Percentiles rank a stretch among this genome's conserved stretches.
Conservation (phyloP, 768 basidiomycete genomes). For the Suillus spraguei region DNA sequence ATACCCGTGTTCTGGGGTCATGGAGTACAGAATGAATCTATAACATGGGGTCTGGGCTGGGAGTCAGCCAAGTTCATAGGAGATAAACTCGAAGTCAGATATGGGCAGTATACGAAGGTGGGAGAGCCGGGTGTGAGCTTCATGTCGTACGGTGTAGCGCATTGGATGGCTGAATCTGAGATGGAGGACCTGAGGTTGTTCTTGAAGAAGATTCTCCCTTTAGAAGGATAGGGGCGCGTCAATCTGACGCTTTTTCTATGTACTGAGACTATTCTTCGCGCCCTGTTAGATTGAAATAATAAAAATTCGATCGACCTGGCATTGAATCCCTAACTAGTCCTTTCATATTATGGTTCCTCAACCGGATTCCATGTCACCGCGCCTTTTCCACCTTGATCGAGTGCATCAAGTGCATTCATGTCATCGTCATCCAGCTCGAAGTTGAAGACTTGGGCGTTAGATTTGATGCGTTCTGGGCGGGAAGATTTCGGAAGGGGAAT, state of each 20-base stretch:
- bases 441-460: constrained; percentile 75
- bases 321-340: not conserved
- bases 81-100: constrained; percentile 46
- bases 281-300: not conserved
- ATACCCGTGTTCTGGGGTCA: constrained; percentile 86
- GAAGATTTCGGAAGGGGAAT: constrained; percentile 82
- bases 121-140: constrained; percentile 53
- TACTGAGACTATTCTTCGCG: not conserved
- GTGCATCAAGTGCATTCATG: constrained; percentile 59
- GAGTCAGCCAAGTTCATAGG: constrained; percentile 59
- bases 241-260: not conserved
- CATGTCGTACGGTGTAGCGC: constrained; percentile 67
- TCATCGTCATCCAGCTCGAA: constrained; percentile 69
- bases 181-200: constrained; percentile 66
- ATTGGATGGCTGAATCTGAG: constrained; percentile 62
- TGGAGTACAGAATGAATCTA: constrained; percentile 71
- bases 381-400: constrained; percentile 72
- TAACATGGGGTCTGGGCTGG: constrained; percentile 53
- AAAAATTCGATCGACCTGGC: not conserved
- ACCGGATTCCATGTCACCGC: constrained; percentile 86
- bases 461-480: constrained; percentile 61
- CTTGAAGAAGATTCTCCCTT: constrained; percentile 60
- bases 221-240: constrained; percentile 1
- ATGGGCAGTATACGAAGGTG: constrained; percentile 4
- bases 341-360: constrained; percentile 30